These are phyloP conservation scores for Exophiala sp. DNA, from an alignment of 2,329 filamentous ascomycete genomes.

Conservation along the genomic window DNA sequence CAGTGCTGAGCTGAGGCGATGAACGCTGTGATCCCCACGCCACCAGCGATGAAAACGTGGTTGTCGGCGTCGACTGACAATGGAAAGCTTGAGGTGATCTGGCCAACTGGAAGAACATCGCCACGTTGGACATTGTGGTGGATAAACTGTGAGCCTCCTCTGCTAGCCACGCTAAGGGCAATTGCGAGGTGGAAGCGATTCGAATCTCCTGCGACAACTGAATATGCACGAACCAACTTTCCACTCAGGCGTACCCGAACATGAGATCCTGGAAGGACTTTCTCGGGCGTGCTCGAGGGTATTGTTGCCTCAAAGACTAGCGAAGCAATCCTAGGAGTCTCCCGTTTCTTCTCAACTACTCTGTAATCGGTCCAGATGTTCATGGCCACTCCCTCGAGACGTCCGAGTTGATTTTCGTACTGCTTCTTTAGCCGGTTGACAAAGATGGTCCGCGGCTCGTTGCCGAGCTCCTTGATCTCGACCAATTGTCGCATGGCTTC, in stretches of 20 bases:
- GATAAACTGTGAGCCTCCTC: conserved; percentile 61
- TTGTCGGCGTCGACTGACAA: conserved; percentile 49
- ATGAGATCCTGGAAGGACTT: conserved; percentile 50
- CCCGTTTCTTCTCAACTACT: conserved; percentile 48
- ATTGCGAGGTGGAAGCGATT: conserved; percentile 57
- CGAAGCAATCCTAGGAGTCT: conserved; percentile 52
- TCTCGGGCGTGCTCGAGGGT: conserved; percentile 34
- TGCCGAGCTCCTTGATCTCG: conserved; percentile 41
- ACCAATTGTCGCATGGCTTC: conserved; percentile 45
- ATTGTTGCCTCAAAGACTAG: conserved; percentile 51
- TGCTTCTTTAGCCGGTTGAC: conserved; percentile 50
- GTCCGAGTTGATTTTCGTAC: conserved; percentile 9
- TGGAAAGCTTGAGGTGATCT: conserved; percentile 51
- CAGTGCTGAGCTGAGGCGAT: conserved; percentile 45
- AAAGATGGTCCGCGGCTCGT: conserved; percentile 53
- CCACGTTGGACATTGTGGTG: conserved; percentile 50
- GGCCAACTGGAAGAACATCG: conserved; percentile 50
- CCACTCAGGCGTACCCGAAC: conserved; percentile 56
- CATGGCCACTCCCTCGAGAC: conserved; percentile 7
- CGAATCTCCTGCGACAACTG: conserved; percentile 51
- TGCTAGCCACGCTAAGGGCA: conserved; percentile 52
- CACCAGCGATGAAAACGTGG: conserved; percentile 62
- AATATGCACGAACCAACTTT: conserved; percentile 58
- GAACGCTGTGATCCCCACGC: conserved; percentile 66
- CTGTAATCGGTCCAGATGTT: conserved; percentile 41